Conservation (phyloP, 2,329 filamentous ascomycete genomes). For the Sporothrix brasiliensis region DNA sequence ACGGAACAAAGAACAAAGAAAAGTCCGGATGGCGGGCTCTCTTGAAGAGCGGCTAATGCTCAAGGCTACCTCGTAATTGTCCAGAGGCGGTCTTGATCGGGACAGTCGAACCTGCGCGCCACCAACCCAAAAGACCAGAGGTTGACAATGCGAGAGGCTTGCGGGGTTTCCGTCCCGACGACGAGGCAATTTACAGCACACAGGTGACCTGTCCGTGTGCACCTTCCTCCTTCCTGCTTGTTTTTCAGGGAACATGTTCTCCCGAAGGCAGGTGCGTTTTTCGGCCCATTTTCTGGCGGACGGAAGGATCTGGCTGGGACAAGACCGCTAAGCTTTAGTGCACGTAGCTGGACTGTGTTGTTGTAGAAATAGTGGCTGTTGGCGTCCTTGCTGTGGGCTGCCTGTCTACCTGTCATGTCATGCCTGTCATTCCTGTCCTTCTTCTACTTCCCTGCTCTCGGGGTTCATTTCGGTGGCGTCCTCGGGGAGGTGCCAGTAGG, state of each 20-base stretch:
- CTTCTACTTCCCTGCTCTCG: neutral
- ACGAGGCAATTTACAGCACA: no score
- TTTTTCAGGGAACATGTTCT: neutral
- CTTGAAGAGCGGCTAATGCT: neutral
- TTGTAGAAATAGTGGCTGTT: conserved; percentile 7
- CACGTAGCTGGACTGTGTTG: neutral
- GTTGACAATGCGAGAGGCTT: no score
- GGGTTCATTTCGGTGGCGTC: neutral
- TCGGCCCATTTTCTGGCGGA: neutral
- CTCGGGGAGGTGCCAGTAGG: neutral
- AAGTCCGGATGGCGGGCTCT: neutral
- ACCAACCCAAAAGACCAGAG: neutral
- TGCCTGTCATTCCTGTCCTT: no score
- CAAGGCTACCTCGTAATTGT: neutral
- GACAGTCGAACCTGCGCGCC: neutral
- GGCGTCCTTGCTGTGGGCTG: neutral
- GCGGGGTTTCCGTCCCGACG: no score
- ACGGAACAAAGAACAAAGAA: conserved; percentile 12
- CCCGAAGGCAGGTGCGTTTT: neutral
- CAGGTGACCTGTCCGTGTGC: no score
- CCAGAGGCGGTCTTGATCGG: neutral
- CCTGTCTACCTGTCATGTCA: neutral
- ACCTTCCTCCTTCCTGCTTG: neutral
- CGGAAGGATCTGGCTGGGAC: neutral
- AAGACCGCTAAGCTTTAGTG: neutral